phyloP scores from a whole-genome alignment of 768 basidiomycete species.

The Hypholoma sublateritium region DNA sequence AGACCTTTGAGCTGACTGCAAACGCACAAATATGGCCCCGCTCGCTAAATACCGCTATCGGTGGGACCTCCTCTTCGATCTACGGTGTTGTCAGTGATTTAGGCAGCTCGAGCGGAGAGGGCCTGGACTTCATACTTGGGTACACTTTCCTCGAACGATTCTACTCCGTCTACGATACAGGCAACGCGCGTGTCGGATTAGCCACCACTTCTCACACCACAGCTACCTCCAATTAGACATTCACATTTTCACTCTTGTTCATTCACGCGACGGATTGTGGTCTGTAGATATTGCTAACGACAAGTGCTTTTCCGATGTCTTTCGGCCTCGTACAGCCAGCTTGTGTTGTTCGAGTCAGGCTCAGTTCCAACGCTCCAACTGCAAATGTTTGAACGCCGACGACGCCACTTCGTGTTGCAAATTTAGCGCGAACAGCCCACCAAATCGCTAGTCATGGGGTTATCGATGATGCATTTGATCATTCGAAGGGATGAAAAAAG shows the following conservation, averaged over 20 bases:
- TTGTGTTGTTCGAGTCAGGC: too few species aligned
- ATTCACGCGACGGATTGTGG: neutral
- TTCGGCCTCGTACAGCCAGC: too few species aligned
- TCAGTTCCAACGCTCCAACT: too few species aligned
- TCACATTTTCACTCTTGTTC: neutral
- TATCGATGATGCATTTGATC: too few species aligned
- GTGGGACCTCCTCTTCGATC: constrained; percentile 46
- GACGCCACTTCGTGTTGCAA: too few species aligned
- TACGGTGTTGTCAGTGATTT: constrained; percentile 56
- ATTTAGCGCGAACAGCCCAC: too few species aligned
- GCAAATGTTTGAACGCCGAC: too few species aligned
- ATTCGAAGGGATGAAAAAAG: too few species aligned
- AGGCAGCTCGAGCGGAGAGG: constrained; percentile 46
- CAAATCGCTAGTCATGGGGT: too few species aligned
- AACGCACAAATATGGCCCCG: constrained; percentile 74
- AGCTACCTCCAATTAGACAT: constrained; percentile 28
- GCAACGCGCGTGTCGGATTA: constrained; percentile 51
- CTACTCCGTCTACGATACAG: constrained; percentile 63
- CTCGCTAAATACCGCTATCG: constrained; percentile 52
- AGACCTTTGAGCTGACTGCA: constrained; percentile 50
- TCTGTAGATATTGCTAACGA: neutral
- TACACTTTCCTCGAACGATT: constrained; percentile 44
- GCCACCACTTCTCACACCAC: constrained; percentile 50
- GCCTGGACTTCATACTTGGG: constrained; percentile 59
- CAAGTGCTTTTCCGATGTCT: too few species aligned